Conservation (phyloP, 805 yeast species). For the Suhomyces xylopsoci region DNA sequence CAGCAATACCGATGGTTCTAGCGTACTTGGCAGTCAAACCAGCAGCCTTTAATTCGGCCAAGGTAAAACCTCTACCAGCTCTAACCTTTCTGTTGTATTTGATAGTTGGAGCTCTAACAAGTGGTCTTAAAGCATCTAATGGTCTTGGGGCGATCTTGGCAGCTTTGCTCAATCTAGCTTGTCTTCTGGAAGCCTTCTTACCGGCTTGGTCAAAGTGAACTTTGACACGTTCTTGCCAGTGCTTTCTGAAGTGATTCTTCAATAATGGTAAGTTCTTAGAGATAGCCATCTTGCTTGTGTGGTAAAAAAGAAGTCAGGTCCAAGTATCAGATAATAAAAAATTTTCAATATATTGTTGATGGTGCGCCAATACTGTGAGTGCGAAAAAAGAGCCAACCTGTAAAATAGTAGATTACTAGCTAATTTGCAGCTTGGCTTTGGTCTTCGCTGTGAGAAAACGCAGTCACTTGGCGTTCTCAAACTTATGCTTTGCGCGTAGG, state of each 20-base stretch:
- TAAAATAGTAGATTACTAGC: neutral
- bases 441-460: constrained; percentile 3
- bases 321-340: neutral
- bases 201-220: constrained; percentile 99
- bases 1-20: constrained; percentile 97
- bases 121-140: constrained; percentile 92
- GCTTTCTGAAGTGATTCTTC: constrained; percentile 99
- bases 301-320: constrained; percentile 12
- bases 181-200: constrained; percentile 96
- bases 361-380: constrained; percentile 2
- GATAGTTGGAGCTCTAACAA: constrained; percentile 98
- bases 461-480: constrained; percentile 7
- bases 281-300: constrained; percentile 64
- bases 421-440: neutral
- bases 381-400: neutral
- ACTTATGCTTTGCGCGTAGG: constrained; percentile 1
- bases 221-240: constrained; percentile 99
- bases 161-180: constrained; percentile 89
- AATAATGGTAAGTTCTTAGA: constrained; percentile 97
- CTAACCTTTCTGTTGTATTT: constrained; percentile 99
- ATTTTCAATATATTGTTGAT: constrained; percentile 4
- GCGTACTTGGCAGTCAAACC: constrained; percentile 90
- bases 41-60: constrained; percentile 97
- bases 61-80: constrained; percentile 99
- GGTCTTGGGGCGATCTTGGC: constrained; percentile 97